Percentiles rank a stretch among this genome's conserved stretches.
phyloP scores from a whole-genome alignment of 129 eudicot species.

The Cynara cardunculus region DNA sequence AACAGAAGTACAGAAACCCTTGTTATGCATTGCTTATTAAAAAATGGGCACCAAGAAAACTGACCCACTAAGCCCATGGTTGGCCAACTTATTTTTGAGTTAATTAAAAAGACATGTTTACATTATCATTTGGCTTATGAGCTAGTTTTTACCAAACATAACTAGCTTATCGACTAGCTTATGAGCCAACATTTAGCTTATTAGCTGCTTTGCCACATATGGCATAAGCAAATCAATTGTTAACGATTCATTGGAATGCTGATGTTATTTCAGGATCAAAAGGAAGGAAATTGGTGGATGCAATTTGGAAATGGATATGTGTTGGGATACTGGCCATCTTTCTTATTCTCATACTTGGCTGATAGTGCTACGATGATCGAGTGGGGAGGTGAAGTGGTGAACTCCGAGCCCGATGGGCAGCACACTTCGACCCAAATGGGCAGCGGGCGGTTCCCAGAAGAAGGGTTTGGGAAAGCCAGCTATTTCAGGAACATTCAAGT shows the following conservation, averaged over 20 bases:
- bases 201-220: no score
- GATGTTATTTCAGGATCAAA: conserved; percentile 56
- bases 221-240: not conserved
- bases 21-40: not conserved
- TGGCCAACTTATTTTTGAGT: not conserved
- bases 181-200: not conserved
- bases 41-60: not conserved
- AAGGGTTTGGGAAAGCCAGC: conserved; percentile 82
- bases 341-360: conserved; percentile 68
- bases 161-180: not conserved
- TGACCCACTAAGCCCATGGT: not conserved
- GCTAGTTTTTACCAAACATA: not conserved
- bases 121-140: no score
- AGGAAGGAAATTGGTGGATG: conserved; percentile 96
- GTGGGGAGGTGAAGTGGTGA: conserved; percentile 90
- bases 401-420: conserved; percentile 66
- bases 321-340: conserved; percentile 84
- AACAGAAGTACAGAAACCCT: conserved; percentile 6
- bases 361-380: conserved; percentile 88
- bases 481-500: conserved; percentile 85
- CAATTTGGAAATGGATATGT: conserved; percentile 80
- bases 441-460: conserved; percentile 87
- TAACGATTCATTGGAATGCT: not conserved
- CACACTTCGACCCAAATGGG: conserved; percentile 95
- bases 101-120: no score